Conservation (phyloP, 176 grass and related monocot genomes). For the Saccharum spontaneum region DNA sequence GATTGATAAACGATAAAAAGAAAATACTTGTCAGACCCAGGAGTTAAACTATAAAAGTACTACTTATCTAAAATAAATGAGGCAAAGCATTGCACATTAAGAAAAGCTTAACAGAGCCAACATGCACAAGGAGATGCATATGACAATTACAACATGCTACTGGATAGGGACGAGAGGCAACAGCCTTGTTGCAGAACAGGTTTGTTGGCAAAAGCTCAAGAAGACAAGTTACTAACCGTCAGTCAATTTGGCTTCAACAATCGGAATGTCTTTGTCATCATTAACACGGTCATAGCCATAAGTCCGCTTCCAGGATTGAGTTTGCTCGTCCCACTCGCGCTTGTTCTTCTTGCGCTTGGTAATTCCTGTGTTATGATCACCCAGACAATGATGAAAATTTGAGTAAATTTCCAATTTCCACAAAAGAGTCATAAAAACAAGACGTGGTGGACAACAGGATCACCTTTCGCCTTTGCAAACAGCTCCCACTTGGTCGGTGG, state of each 20-base stretch:
- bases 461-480: constrained; percentile 84
- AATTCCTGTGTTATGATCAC: constrained; percentile 55
- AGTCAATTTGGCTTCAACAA: constrained; percentile 73
- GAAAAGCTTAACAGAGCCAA: background rate
- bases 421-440: background rate
- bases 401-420: background rate
- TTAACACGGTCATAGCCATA: constrained; percentile 94
- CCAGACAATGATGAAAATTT: background rate
- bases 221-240: constrained; percentile 54
- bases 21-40: background rate
- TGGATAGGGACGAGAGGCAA: background rate
- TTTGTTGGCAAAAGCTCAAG: background rate
- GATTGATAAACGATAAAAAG: background rate
- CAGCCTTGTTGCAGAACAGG: background rate
- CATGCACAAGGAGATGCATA: background rate
- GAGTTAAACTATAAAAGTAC: background rate
- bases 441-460: background rate
- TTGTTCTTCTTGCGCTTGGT: constrained; percentile 80
- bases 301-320: constrained; percentile 74
- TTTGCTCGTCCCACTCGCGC: constrained; percentile 83
- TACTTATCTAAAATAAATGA: background rate
- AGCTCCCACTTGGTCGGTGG: constrained; percentile 92
- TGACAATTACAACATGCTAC: constrained; percentile 12
- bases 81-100: background rate
- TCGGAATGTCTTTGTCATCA: constrained; percentile 89